Percentiles rank a stretch among this genome's conserved stretches.
Evolutionary conservation across 345 rosid genomes (phyloP).

Genomic region (Alliaria petiolata): DNA sequence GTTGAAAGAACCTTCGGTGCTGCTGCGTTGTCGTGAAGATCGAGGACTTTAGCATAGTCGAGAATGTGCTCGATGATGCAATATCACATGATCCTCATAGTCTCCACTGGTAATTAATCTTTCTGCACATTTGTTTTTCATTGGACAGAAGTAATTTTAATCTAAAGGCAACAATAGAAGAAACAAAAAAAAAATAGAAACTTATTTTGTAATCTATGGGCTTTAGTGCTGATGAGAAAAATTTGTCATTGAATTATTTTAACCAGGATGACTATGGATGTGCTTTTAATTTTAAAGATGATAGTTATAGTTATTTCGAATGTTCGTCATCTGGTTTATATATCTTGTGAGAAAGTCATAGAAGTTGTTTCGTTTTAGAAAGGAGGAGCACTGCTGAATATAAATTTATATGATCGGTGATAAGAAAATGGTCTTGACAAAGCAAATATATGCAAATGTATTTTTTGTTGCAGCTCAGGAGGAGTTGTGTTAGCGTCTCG

Average conservation of each 20-base stretch:
- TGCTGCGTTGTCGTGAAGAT: constrained; percentile 69
- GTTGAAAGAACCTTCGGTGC: constrained; percentile 76
- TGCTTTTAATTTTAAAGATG: too few species aligned
- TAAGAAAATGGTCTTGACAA: too few species aligned
- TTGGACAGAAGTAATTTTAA: background rate
- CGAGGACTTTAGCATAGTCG: constrained; percentile 53
- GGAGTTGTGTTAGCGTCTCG: constrained; percentile 86
- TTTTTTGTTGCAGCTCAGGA: constrained; percentile 47
- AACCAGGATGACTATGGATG: background rate
- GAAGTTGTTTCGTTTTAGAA: background rate
- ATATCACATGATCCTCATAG: background rate
- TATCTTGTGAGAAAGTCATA: background rate
- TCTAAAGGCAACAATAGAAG: background rate
- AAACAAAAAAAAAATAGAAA: too few species aligned
- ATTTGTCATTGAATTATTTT: background rate
- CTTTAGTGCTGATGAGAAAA: background rate
- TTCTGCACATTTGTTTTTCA: background rate
- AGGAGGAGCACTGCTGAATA: background rate
- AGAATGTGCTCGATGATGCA: constrained; percentile 29
- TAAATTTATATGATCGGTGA: background rate
- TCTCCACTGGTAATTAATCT: constrained; percentile 1
- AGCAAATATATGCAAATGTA: too few species aligned
- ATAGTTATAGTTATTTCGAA: background rate
- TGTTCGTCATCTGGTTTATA: background rate
- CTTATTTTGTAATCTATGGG: too few species aligned